Evolutionary conservation across 371 early-diverging fungal genomes (phyloP).

Genomic region (Syncephalastrum racemosum): DNA sequence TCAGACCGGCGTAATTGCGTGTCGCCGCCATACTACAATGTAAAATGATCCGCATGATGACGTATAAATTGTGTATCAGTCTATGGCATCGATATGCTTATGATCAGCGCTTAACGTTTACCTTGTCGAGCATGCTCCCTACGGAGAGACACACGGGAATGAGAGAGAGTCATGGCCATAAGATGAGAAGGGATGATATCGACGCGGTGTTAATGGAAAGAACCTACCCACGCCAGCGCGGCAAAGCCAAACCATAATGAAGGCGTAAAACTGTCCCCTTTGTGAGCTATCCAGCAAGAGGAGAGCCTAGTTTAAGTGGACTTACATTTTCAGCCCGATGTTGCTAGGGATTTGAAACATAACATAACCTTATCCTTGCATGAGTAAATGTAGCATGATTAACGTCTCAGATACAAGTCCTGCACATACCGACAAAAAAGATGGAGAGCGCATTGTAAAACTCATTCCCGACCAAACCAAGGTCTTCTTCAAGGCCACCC

Average conservation of each 20-base stretch:
- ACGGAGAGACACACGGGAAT: too few relatives aligned
- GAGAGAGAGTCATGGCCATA: too few relatives aligned
- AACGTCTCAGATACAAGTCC: not conserved
- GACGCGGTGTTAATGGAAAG: too few relatives aligned
- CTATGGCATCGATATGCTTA: not conserved
- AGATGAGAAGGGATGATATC: too few relatives aligned
- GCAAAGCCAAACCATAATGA: too few relatives aligned
- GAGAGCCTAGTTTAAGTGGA: not conserved
- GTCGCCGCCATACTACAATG: not conserved
- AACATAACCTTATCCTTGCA: constrained; percentile 12
- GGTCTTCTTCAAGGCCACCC: constrained; percentile 15
- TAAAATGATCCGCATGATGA: not conserved
- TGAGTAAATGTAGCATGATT: not conserved
- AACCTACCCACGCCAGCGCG: too few relatives aligned
- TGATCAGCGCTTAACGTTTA: not conserved
- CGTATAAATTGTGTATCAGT: not conserved
- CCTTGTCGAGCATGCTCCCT: constrained; percentile 14
- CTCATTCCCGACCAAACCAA: constrained; percentile 11
- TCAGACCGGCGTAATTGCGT: too few relatives aligned
- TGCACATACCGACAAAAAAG: constrained; percentile 14
- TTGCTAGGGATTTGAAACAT: constrained; percentile 14
- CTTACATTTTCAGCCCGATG: constrained; percentile 13
- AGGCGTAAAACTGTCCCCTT: too few relatives aligned
- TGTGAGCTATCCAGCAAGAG: constrained; percentile 9
- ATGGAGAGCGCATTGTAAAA: constrained; percentile 19